A percentile compares a stretch with the other conserved stretches of the same genome.
Conservation (phyloP, 352 stramenopile species). For the Phytophthora megakarya region DNA sequence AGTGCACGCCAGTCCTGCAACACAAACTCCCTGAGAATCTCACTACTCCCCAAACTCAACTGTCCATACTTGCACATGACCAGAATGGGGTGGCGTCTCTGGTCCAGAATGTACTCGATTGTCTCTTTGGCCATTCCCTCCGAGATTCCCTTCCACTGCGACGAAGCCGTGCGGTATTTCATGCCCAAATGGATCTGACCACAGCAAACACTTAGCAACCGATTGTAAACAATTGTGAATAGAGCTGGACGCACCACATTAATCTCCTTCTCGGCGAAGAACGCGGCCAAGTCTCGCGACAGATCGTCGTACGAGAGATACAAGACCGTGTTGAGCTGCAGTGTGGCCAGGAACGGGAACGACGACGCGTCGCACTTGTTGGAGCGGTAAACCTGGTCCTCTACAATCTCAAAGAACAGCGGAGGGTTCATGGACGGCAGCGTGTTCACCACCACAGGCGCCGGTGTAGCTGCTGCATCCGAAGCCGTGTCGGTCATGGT, state of each 20-base stretch:
- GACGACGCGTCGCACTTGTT: constrained; percentile 89
- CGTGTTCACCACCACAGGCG: constrained; percentile 49
- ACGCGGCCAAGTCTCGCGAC: constrained; percentile 73
- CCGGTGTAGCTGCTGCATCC: constrained; percentile 8
- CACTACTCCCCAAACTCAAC: neutral
- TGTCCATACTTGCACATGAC: constrained; percentile 86
- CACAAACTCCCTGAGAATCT: neutral
- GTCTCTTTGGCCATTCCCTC: constrained; percentile 88
- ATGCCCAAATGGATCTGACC: constrained; percentile 76
- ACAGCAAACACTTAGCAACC: constrained; percentile 1
- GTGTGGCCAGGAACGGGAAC: constrained; percentile 79
- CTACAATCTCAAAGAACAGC: constrained; percentile 89
- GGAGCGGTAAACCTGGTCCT: constrained; percentile 81
- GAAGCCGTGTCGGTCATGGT: constrained; percentile 28
- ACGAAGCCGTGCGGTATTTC: constrained; percentile 77
- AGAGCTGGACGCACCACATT: constrained; percentile 49
- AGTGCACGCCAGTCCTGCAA: constrained; percentile 71
- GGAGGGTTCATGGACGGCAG: constrained; percentile 83
- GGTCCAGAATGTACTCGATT: constrained; percentile 84
- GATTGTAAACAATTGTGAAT: neutral
- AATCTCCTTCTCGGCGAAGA: constrained; percentile 85
- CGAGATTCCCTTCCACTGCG: constrained; percentile 72
- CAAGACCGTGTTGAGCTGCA: constrained; percentile 85
- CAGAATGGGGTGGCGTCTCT: constrained; percentile 78
- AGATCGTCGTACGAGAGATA: constrained; percentile 88